phyloP scores from a whole-genome alignment of 1,139 yeast species.

The Geotrichum candidum region DNA sequence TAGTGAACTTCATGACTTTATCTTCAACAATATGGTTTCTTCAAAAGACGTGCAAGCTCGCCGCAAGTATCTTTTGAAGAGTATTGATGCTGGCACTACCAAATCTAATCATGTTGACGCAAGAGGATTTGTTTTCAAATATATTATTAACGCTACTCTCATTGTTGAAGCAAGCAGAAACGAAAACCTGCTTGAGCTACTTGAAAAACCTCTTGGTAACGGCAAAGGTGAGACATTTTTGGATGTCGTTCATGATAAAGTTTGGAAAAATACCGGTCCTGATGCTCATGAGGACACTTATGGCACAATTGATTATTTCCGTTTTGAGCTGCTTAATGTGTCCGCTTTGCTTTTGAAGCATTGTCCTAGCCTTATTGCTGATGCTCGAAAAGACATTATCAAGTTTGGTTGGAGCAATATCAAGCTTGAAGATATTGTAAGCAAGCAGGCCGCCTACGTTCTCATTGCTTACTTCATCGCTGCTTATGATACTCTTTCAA shows the following conservation, averaged over 20 bases:
- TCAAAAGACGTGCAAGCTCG: conserved; percentile 45
- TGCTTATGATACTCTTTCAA: conserved; percentile 83
- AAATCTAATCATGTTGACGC: conserved; percentile 40
- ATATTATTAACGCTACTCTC: conserved; percentile 60
- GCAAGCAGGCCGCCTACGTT: conserved; percentile 91
- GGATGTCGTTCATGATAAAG: conserved; percentile 49
- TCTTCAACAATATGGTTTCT: conserved; percentile 53
- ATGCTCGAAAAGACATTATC: conserved; percentile 77
- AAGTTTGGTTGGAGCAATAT: conserved; percentile 94
- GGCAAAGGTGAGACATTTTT: conserved; percentile 49
- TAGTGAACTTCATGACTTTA: conserved; percentile 48
- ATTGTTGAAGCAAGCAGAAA: conserved; percentile 53
- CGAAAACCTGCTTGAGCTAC: conserved; percentile 48
- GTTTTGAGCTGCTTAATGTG: conserved; percentile 74
- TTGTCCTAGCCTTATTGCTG: conserved; percentile 55
- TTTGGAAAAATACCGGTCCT: conserved; percentile 67
- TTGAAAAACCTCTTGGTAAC: conserved; percentile 34
- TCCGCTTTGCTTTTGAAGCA: conserved; percentile 71
- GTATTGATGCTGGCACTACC: conserved; percentile 41
- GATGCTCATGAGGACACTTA: conserved; percentile 43
- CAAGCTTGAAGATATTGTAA: conserved; percentile 79
- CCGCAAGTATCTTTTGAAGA: conserved; percentile 47
- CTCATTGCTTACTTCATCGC: conserved; percentile 82
- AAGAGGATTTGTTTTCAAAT: conserved; percentile 56
- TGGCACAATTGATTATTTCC: conserved; percentile 67